These are phyloP conservation scores for Monilinia aucupariae DNA, from an alignment of 2,329 filamentous ascomycete genomes.

Conservation along the genomic window DNA sequence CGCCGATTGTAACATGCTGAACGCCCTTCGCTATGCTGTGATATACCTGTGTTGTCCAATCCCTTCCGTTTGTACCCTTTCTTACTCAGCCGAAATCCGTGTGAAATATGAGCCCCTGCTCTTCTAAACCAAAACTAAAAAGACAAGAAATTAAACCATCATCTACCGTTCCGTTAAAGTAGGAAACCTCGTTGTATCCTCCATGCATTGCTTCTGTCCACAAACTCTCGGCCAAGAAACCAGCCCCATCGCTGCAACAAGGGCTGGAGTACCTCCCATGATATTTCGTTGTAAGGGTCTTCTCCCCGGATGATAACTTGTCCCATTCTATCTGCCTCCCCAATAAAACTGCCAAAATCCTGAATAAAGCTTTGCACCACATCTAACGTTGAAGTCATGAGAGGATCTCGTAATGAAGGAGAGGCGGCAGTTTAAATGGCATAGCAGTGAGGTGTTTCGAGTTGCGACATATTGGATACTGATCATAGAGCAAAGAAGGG, in stretches of 20 bases:
- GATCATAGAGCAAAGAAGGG: conserved; percentile 31
- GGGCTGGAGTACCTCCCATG: conserved; percentile 40
- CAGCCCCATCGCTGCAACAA: conserved; percentile 40
- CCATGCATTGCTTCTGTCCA: conserved; percentile 40
- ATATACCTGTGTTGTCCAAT: background rate
- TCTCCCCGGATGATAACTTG: conserved; percentile 42
- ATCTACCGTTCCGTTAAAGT: conserved; percentile 35
- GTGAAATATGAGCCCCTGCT: background rate
- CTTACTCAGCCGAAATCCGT: background rate
- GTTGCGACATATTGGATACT: conserved; percentile 36
- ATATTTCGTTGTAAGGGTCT: conserved; percentile 39
- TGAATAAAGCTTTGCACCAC: conserved; percentile 37
- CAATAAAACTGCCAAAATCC: conserved; percentile 37
- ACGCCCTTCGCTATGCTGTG: conserved; percentile 14
- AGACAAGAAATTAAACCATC: background rate
- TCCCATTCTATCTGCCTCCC: conserved; percentile 36
- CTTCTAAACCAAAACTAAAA: background rate
- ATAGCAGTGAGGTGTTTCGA: conserved; percentile 39
- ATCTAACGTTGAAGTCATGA: conserved; percentile 37
- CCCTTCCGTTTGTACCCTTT: background rate
- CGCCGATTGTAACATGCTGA: background rate
- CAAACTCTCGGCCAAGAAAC: conserved; percentile 38
- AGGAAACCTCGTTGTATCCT: conserved; percentile 37
- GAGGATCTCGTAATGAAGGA: conserved; percentile 37
- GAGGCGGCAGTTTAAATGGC: conserved; percentile 42